Evolutionary conservation across 371 early-diverging fungal genomes (phyloP), one percentile per base, ranked within the genome.

Genomic region (Umbelopsis sp.): DNA sequence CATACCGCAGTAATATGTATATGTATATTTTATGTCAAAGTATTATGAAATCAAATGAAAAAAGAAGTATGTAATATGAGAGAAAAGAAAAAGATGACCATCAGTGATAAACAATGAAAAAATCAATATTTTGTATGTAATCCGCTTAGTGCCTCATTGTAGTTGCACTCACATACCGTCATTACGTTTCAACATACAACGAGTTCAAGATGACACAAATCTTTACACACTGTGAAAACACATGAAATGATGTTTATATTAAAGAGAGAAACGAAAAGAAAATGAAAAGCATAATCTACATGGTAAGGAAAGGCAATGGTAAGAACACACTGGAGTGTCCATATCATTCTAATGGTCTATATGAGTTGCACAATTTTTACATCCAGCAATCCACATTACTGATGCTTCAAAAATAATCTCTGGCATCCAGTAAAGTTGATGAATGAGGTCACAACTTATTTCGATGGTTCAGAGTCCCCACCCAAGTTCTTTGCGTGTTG

Each of bases 401-500:
- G 52, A 51, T 25, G 22, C 52, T 4, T 22, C 41, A 7, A 41
- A 41, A 41, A 41, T 1, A 12, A 12, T 41, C 29, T 41, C 41
- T 41, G 12, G 41, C 41, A 41, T 41, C 41, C 12, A 12, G 41
- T 41, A 12, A 38, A 41, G 41, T 7, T 12, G 41, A 41, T 41
- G 41, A 29, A 41, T 41, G 41, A 41, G 7, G 1, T 2, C 41
- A 41, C 41, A 41, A 41, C 41, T 41, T 41, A 35, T 35, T 57
- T 35, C 29, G 57, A 9, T 18, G 57, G 18, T 35, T 57, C 57
- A 35, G 57, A 35, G 1, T 35, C 57, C 14, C 35, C 48, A 48
- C 18, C 57, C 57, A 57, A 57, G 16, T 57, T 57, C 57, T 57
- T 57, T 57, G 57, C 25, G 29, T 57, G 57, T 35, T 57, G 57